Conservation (phyloP, 768 basidiomycete species). For the Leccinum boreale region DNA sequence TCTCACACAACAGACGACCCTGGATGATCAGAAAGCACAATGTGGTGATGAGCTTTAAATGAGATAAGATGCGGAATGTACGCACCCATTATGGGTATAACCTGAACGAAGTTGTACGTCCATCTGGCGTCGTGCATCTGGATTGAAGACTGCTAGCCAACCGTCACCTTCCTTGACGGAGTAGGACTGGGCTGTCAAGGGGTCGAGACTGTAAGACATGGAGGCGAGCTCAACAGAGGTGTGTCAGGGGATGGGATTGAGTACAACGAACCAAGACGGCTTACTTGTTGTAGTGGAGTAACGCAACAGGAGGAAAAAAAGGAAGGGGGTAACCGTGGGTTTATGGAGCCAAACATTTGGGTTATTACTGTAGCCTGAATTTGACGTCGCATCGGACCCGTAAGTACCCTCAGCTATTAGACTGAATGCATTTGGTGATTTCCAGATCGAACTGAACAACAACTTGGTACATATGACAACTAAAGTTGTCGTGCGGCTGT, state of each 20-base stretch:
- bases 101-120: conserved; percentile 64
- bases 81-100: conserved; percentile 79
- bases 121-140: conserved; percentile 44
- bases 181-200: conserved; percentile 25
- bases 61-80: conserved; percentile 15
- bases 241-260: conserved; percentile 5
- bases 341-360: neutral
- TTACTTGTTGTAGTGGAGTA: conserved; percentile 4
- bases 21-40: conserved; percentile 6
- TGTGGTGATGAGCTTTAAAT: conserved; percentile 8
- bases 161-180: conserved; percentile 46
- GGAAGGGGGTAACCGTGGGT: neutral
- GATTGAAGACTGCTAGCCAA: conserved; percentile 55
- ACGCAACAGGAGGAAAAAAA: neutral
- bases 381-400: conserved; percentile 6
- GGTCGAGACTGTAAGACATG: conserved; percentile 29
- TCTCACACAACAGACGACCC: conserved; percentile 31
- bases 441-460: neutral
- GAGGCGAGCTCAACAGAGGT: neutral
- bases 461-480: neutral
- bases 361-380: neutral
- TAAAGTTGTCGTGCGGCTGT: conserved; percentile 2
- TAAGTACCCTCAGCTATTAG: too few species aligned
- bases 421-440: conserved; percentile 8
- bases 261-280: neutral